Evolutionary conservation across 805 yeast genomes (phyloP).

Genomic region (Saturnispora saitoi): DNA sequence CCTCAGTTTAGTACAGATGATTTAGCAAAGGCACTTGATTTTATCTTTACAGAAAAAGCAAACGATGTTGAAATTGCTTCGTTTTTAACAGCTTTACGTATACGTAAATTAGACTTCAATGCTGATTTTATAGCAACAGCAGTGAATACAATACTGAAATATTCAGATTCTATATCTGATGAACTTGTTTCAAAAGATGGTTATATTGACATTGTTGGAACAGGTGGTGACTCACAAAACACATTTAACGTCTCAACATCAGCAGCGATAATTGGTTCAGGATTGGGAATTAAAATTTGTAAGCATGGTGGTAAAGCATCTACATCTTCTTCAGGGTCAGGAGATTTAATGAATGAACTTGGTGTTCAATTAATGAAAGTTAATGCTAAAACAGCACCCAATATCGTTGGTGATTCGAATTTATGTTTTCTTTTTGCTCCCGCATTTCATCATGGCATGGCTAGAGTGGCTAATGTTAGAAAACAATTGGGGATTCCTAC

Average conservation of each 20-base stretch:
- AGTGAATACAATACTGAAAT: conserved; percentile 61
- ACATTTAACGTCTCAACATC: conserved; percentile 96
- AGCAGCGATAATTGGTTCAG: conserved; percentile 89
- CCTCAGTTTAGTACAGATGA: conserved; percentile 58
- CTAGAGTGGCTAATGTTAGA: conserved; percentile 69
- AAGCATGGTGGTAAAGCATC: conserved; percentile 98
- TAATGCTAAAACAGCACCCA: conserved; percentile 51
- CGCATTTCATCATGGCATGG: conserved; percentile 89
- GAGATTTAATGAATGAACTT: conserved; percentile 72
- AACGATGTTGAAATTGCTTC: conserved; percentile 66
- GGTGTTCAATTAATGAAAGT: conserved; percentile 78
- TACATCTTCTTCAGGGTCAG: conserved; percentile 88
- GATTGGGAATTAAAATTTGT: conserved; percentile 71
- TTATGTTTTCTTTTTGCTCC: conserved; percentile 85
- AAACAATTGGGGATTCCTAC: conserved; percentile 80
- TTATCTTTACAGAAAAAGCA: conserved; percentile 52
- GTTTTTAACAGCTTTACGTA: conserved; percentile 69
- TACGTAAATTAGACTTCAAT: conserved; percentile 68
- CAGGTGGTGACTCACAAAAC: conserved; percentile 98
- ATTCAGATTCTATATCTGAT: conserved; percentile 47
- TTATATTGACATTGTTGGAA: conserved; percentile 87
- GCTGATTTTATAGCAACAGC: conserved; percentile 83
- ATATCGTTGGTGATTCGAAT: conserved; percentile 39
- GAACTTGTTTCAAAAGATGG: conserved; percentile 38
- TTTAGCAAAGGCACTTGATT: conserved; percentile 50